phyloP scores from a whole-genome alignment of 805 yeast genomes.

The Metschnikowia lunata region DNA sequence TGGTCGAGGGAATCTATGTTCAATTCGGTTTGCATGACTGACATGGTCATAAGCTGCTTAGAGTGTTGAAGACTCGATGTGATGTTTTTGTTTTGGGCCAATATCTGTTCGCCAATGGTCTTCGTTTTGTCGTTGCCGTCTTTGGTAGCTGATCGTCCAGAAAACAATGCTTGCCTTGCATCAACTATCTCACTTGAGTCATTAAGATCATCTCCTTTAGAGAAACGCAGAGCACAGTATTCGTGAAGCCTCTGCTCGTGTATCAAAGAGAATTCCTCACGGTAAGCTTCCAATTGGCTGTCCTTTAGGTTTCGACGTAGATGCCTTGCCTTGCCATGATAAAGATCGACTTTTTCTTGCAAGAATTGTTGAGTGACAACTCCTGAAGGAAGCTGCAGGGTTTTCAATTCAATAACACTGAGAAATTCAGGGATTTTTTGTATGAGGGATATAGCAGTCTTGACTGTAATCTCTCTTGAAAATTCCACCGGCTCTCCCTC shows the following conservation, averaged over 20 bases:
- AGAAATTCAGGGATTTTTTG: constrained; percentile 18
- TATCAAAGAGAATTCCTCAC: constrained; percentile 22
- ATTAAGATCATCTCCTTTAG: not conserved
- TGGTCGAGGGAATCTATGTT: constrained; percentile 45
- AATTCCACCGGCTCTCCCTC: constrained; percentile 10
- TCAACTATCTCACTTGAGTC: not conserved
- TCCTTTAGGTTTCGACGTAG: constrained; percentile 25
- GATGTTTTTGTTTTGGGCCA: constrained; percentile 44
- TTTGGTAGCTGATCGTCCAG: constrained; percentile 6
- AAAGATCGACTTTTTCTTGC: constrained; percentile 15
- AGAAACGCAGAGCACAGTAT: constrained; percentile 10
- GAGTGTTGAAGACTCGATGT: constrained; percentile 46
- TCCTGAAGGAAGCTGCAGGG: constrained; percentile 3
- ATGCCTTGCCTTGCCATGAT: constrained; percentile 18
- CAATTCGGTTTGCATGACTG: constrained; percentile 48
- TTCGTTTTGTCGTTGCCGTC: constrained; percentile 10
- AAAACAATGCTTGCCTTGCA: constrained; percentile 9
- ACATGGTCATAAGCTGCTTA: constrained; percentile 44
- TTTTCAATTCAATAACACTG: constrained; percentile 13
- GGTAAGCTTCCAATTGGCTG: constrained; percentile 26
- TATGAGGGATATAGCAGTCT: constrained; percentile 17
- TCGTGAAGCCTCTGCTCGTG: constrained; percentile 31
- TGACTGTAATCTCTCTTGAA: constrained; percentile 18
- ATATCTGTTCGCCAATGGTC: constrained; percentile 36
- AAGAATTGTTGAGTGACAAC: constrained; percentile 1